These are phyloP conservation scores for Conidiobolus incongruus DNA, from an alignment of 371 early-diverging fungal species.

Conservation along the genomic window DNA sequence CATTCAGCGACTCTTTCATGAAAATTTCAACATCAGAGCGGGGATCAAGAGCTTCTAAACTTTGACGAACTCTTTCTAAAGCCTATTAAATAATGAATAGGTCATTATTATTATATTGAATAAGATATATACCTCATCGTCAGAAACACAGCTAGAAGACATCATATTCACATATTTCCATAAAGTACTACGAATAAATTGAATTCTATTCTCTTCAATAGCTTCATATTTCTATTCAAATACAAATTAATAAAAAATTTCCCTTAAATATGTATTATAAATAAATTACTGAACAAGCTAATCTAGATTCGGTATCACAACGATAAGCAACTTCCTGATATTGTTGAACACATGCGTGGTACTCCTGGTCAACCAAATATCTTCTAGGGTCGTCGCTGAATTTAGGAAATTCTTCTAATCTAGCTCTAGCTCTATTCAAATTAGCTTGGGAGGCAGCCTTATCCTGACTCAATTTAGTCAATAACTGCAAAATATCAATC, in stretches of 20 bases:
- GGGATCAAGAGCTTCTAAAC: constrained; percentile 1
- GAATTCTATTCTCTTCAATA: neutral
- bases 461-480: neutral
- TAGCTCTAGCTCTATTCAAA: no score
- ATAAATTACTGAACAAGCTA: no score
- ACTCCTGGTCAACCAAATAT: neutral
- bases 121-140: constrained; percentile 1
- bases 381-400: neutral
- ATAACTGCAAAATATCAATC: neutral
- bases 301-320: neutral
- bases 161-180: constrained; percentile 3
- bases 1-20: neutral
- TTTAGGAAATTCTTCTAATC: no score
- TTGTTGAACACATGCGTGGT: neutral
- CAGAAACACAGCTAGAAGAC: constrained; percentile 3
- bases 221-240: neutral
- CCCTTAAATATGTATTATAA: no score
- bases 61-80: constrained; percentile 1
- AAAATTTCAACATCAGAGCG: constrained; percentile 1
- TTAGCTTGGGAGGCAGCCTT: no score
- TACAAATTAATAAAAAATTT: neutral
- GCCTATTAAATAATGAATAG: neutral
- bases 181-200: constrained; percentile 1
- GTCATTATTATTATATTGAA: no score
- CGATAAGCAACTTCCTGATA: neutral